Percentiles rank a stretch among this genome's conserved stretches.
These are phyloP conservation scores for Amauroascus verrucosus DNA, from an alignment of 2,329 filamentous ascomycete genomes.

Conservation along the genomic window DNA sequence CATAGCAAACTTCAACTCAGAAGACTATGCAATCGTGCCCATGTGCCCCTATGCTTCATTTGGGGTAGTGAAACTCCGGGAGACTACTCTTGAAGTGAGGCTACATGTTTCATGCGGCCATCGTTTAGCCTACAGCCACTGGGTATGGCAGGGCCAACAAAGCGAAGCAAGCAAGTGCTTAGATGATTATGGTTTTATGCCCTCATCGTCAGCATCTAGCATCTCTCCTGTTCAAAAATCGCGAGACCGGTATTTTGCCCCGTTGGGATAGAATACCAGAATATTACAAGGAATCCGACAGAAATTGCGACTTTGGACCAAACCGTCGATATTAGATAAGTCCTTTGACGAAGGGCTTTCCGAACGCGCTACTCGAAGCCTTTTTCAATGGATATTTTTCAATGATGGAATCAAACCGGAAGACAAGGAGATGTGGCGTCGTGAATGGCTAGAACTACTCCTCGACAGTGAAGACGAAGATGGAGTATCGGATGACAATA, in stretches of 20 bases:
- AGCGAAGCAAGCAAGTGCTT: not conserved
- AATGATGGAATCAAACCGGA: slow-evolving; percentile 8
- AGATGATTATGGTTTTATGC: slow-evolving; percentile 6
- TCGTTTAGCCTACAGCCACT: slow-evolving; percentile 11
- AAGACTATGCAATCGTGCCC: not conserved
- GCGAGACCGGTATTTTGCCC: not conserved
- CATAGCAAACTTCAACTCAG: slow-evolving; percentile 7
- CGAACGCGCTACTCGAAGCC: slow-evolving; percentile 10
- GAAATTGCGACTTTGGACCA: not conserved
- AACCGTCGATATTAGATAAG: not conserved
- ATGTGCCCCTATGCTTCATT: slow-evolving; percentile 12
- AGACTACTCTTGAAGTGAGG: slow-evolving; percentile 12
- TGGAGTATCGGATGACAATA: slow-evolving; percentile 2
- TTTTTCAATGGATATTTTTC: slow-evolving; percentile 12
- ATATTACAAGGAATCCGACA: not conserved
- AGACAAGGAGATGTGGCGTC: slow-evolving; percentile 9
- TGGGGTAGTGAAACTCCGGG: slow-evolving; percentile 5
- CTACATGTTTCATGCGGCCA: slow-evolving; percentile 13
- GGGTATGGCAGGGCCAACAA: slow-evolving; percentile 7
- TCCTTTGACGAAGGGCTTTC: slow-evolving; percentile 7
- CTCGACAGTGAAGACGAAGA: slow-evolving; percentile 7
- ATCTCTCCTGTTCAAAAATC: not conserved
- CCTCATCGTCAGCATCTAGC: slow-evolving; percentile 1
- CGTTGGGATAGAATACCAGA: not conserved
- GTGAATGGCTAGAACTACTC: slow-evolving; percentile 11